These are phyloP conservation scores for Lumnitzera racemosa DNA, from an alignment of 345 rosid species.

Conservation along the genomic window DNA sequence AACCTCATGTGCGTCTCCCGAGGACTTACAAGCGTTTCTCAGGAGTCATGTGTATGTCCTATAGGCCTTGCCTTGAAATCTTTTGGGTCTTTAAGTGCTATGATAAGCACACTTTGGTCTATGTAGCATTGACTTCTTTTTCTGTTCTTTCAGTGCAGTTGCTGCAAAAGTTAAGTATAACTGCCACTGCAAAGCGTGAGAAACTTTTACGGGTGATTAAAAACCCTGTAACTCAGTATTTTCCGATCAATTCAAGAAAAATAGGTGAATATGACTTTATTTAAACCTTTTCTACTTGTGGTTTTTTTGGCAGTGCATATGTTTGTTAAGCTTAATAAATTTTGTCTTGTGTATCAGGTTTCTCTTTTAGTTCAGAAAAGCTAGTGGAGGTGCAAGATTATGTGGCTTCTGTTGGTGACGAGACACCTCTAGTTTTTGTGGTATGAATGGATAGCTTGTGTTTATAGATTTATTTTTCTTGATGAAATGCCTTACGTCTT, in stretches of 20 bases:
- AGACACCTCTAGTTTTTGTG: slow-evolving; percentile 75
- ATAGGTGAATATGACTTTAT: slow-evolving; percentile 41
- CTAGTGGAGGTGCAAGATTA: slow-evolving; percentile 55
- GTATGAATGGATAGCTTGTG: slow-evolving; percentile 28
- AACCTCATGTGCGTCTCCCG: slow-evolving; percentile 82
- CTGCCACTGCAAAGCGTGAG: slow-evolving; percentile 68
- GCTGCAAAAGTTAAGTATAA: slow-evolving; percentile 72
- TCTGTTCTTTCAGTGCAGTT: slow-evolving; percentile 59
- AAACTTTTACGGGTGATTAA: slow-evolving; percentile 70
- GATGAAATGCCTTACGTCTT: slow-evolving; percentile 1
- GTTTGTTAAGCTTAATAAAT: neutral
- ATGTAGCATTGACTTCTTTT: neutral
- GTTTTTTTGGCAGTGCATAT: neutral
- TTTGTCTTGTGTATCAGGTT: slow-evolving; percentile 39
- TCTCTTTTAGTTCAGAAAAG: slow-evolving; percentile 76
- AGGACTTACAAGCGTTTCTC: slow-evolving; percentile 80
- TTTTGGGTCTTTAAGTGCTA: neutral
- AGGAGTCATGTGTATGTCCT: slow-evolving; percentile 72
- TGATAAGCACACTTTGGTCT: slow-evolving; percentile 5
- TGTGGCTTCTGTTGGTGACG: slow-evolving; percentile 40
- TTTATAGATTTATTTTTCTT: slow-evolving; percentile 1
- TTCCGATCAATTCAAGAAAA: slow-evolving; percentile 57
- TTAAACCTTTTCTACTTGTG: neutral
- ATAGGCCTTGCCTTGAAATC: too few relatives aligned
- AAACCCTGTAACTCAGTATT: slow-evolving; percentile 61